phyloP scores from a whole-genome alignment of 2,329 filamentous ascomycete genomes.

The Ophiocordyceps camponoti-rufipedis region DNA sequence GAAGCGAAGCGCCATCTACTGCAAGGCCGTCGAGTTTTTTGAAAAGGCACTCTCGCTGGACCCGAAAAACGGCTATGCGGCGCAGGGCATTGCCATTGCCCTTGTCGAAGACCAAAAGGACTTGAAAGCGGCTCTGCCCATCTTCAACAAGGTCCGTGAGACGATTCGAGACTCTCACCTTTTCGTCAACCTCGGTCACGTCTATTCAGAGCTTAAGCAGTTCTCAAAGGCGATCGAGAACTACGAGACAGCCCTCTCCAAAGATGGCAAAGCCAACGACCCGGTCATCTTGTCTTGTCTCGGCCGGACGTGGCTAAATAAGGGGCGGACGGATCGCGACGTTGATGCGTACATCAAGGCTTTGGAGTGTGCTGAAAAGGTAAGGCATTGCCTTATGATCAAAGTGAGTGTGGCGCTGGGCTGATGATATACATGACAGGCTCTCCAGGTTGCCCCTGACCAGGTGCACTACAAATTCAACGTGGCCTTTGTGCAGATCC shows the following conservation, averaged over 20 bases:
- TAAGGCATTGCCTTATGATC: slow-evolving; percentile 12
- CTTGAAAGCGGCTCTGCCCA: slow-evolving; percentile 59
- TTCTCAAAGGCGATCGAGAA: slow-evolving; percentile 84
- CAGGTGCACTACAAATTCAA: slow-evolving; percentile 94
- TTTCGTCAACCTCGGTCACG: slow-evolving; percentile 83
- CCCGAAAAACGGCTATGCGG: slow-evolving; percentile 85
- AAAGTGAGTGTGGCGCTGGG: not conserved
- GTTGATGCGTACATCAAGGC: slow-evolving; percentile 38
- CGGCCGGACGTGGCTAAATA: slow-evolving; percentile 72
- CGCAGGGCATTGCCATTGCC: slow-evolving; percentile 88
- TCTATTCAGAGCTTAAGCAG: slow-evolving; percentile 79
- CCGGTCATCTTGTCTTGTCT: slow-evolving; percentile 68
- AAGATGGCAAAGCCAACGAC: slow-evolving; percentile 57
- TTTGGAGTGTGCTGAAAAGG: slow-evolving; percentile 44
- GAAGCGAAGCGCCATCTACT: slow-evolving; percentile 72
- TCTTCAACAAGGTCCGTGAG: slow-evolving; percentile 81
- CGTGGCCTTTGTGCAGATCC: slow-evolving; percentile 91
- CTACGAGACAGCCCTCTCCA: slow-evolving; percentile 72
- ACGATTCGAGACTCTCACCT: slow-evolving; percentile 78
- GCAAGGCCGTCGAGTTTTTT: slow-evolving; percentile 92
- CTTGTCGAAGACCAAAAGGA: slow-evolving; percentile 91
- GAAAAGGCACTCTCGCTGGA: slow-evolving; percentile 95
- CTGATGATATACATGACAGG: slow-evolving; percentile 21
- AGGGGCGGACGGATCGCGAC: slow-evolving; percentile 46
- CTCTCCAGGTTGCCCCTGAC: slow-evolving; percentile 60